Conservation (phyloP, 208 protist species). For the Trypanosomatidae sp. region DNA sequence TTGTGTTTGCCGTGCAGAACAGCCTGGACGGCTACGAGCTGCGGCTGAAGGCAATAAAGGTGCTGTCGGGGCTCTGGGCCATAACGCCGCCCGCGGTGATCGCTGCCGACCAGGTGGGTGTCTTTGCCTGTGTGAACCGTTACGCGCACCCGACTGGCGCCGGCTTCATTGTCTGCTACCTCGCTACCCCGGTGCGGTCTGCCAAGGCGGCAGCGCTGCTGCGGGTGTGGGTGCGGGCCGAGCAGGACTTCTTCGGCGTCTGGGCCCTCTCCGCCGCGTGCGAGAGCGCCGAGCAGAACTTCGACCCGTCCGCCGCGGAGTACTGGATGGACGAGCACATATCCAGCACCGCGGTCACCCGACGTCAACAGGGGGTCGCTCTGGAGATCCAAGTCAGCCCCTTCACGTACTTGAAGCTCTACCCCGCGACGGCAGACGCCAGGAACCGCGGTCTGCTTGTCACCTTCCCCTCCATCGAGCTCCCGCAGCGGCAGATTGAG, state of each 20-base stretch:
- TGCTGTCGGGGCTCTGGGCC: constrained; percentile 69
- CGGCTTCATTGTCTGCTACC: constrained; percentile 78
- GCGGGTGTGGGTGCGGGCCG: constrained; percentile 65
- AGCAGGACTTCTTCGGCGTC: constrained; percentile 50
- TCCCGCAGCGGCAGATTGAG: constrained; percentile 50
- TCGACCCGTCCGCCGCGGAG: constrained; percentile 56
- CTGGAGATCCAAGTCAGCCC: constrained; percentile 40
- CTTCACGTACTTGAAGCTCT: constrained; percentile 45
- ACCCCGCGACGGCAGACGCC: constrained; percentile 14
- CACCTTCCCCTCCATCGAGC: constrained; percentile 42
- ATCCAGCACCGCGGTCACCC: constrained; percentile 23
- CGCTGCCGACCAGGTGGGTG: constrained; percentile 23
- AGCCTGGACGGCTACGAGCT: constrained; percentile 44
- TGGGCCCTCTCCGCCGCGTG: constrained; percentile 41
- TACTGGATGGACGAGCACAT: constrained; percentile 36
- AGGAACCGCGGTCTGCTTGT: background rate
- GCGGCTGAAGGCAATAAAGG: constrained; percentile 56
- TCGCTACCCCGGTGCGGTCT: constrained; percentile 19
- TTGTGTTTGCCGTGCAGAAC: constrained; percentile 64
- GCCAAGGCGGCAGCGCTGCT: constrained; percentile 16
- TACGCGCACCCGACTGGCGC: constrained; percentile 71
- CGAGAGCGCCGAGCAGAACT: constrained; percentile 23
- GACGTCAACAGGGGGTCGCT: constrained; percentile 32
- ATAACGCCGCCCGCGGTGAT: constrained; percentile 56
- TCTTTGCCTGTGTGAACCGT: constrained; percentile 71